Conservation (phyloP, 768 basidiomycete species). For the Hygrophorus pudorinus region DNA sequence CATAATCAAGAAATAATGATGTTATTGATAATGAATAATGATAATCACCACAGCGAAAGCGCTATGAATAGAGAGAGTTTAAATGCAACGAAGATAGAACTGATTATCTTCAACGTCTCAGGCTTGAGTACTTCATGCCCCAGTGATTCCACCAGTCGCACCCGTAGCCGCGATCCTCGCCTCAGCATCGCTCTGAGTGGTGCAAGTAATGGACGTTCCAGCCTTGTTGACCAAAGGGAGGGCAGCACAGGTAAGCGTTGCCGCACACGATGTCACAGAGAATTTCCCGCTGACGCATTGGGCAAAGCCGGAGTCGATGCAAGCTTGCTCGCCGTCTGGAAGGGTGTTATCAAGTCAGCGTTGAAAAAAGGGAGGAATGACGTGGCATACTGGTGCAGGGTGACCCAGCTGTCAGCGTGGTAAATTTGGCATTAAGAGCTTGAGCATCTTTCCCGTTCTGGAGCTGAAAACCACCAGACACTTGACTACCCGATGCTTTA, state of each 20-base stretch:
- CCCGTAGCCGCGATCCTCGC: conserved; percentile 15
- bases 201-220: conserved; percentile 45
- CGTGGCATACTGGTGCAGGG: conserved; percentile 28
- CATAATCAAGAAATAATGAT: too few relatives aligned
- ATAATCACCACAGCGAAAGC: too few relatives aligned
- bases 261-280: conserved; percentile 26
- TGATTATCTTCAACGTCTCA: too few relatives aligned
- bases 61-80: too few relatives aligned
- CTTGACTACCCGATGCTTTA: too few relatives aligned
- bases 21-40: too few relatives aligned
- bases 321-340: conserved; percentile 32
- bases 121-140: conserved; percentile 7
- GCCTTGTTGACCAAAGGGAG: conserved; percentile 44
- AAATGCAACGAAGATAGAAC: too few relatives aligned
- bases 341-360: conserved; percentile 9
- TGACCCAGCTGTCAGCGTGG: conserved; percentile 32
- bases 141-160: conserved; percentile 30
- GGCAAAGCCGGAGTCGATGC: conserved; percentile 35
- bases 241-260: conserved; percentile 32
- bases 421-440: conserved; percentile 42
- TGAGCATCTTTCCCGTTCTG: conserved; percentile 44
- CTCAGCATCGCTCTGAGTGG: conserved; percentile 10
- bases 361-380: not conserved
- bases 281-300: conserved; percentile 45
- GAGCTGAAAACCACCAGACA: conserved; percentile 21